Base-by-base conservation (phyloP, 2,329 filamentous ascomycete genomes). In the Exophiala sp. region DNA sequence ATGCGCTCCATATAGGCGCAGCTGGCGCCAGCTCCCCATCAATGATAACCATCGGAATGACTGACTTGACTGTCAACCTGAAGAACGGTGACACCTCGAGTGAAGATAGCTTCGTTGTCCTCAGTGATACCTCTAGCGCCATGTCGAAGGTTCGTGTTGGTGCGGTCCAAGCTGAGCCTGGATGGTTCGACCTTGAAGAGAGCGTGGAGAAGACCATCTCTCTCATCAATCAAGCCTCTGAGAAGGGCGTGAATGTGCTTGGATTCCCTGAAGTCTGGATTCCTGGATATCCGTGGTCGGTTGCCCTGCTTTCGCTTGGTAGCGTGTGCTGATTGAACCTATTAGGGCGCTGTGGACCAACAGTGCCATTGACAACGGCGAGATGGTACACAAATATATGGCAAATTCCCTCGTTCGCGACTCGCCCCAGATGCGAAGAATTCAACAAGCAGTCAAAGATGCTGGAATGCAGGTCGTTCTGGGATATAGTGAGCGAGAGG, bases 171-270 rank as follows among this genome's bases (percentile, higher is more conserved):
- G 29, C 42, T 14, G 9, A 85, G 65, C 81, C 82, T 0, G 75
- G 72, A 1, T 86, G 82, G 82, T 72, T 86, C 6, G 78, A 86
- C 62, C 74, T 86, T 2, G 69, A 75, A 7, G 77, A 66, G 0
- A 73, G 75, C 2, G 77, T 85, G 1, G 65, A 73, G 1, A 86
- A 85, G 64, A 83, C 82, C 7, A 78, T 79, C 60, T 63, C 67
- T 0, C 71, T 85, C 48, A 84, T 86, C 58, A 66, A 72, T 38
- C 76, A 82, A 61, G 83, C 83, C 1, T 77, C 78, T 1, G 59
- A 67, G 3, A 75, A 78, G 40, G 78, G 77, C 1, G 80, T 80
- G 1, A 73, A 82, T 53, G 67, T 86, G 2, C 65, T 86, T 3
- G 72, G 75, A 0, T 82, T 82, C 48, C 76, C 79, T 0, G 78